These are phyloP conservation scores for Manihot esculenta DNA, from an alignment of 441 rosid genomes.

Conservation along the genomic window DNA sequence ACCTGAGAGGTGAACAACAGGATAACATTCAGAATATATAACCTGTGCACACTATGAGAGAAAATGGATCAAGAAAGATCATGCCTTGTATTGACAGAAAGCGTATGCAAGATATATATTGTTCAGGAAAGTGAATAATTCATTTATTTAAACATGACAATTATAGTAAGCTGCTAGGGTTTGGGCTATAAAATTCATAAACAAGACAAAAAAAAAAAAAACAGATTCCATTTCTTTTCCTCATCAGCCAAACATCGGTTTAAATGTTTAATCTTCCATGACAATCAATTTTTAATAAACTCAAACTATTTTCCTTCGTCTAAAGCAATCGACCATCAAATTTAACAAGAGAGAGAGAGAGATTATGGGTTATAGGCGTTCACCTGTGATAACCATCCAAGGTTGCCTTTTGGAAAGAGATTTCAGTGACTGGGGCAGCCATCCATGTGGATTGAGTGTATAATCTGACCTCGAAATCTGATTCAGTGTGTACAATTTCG, in stretches of 20 bases:
- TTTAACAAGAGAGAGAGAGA: too few species aligned
- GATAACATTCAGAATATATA: not conserved
- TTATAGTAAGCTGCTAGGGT: not conserved
- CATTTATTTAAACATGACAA: too few species aligned
- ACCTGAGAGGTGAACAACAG: constrained; percentile 32
- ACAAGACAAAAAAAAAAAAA: too few species aligned
- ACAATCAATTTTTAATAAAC: not conserved
- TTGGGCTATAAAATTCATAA: too few species aligned
- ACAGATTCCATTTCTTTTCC: not conserved
- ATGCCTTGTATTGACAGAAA: not conserved
- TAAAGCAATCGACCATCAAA: not conserved
- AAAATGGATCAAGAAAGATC: not conserved
- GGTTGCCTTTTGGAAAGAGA: constrained; percentile 67
- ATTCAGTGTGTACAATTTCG: constrained; percentile 51
- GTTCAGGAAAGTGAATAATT: not conserved
- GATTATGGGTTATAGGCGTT: too few species aligned
- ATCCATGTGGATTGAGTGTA: constrained; percentile 57
- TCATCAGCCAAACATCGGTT: not conserved
- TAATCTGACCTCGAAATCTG: constrained; percentile 66
- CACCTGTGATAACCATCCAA: constrained; percentile 62
- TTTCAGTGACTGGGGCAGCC: constrained; percentile 44
- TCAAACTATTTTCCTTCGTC: not conserved
- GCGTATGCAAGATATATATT: not conserved
- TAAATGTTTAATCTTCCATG: not conserved
- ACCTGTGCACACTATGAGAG: not conserved